phyloP scores from a whole-genome alignment of 345 rosid species.

The Bretschneidera sinensis region DNA sequence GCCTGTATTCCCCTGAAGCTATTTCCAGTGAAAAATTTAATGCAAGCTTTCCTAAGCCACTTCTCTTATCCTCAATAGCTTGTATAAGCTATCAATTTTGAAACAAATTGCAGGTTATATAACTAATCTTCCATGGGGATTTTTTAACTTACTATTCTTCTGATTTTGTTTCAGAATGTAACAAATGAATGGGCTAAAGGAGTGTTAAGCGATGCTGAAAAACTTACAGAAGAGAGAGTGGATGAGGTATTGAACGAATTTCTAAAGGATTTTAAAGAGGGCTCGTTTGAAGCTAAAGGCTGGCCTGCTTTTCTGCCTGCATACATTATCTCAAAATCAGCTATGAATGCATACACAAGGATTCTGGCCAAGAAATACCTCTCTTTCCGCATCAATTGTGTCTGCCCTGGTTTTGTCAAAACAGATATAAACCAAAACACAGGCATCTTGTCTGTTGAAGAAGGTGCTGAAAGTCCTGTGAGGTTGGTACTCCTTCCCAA shows the following conservation, averaged over 20 bases:
- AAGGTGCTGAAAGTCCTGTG: conserved; percentile 43
- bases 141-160: neutral
- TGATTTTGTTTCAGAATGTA: conserved; percentile 20
- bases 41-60: no score
- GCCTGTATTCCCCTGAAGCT: no score
- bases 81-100: no score
- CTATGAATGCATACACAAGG: conserved; percentile 40
- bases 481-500: conserved; percentile 36
- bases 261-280: conserved; percentile 38
- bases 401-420: conserved; percentile 55
- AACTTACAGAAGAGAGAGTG: conserved; percentile 38
- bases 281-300: conserved; percentile 30
- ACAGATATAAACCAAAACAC: conserved; percentile 34
- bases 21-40: no score
- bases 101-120: no score
- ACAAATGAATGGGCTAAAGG: conserved; percentile 36
- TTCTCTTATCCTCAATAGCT: no score
- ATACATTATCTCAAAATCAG: conserved; percentile 41
- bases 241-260: conserved; percentile 36
- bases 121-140: neutral
- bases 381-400: conserved; percentile 32
- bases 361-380: conserved; percentile 36
- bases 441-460: conserved; percentile 31
- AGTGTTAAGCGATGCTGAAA: conserved; percentile 36
- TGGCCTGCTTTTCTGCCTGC: conserved; percentile 36